Percentiles rank a stretch among this genome's conserved stretches.
phyloP scores from a whole-genome alignment of 192 early-diverging fungal genomes.

The Coemansia sp. region DNA sequence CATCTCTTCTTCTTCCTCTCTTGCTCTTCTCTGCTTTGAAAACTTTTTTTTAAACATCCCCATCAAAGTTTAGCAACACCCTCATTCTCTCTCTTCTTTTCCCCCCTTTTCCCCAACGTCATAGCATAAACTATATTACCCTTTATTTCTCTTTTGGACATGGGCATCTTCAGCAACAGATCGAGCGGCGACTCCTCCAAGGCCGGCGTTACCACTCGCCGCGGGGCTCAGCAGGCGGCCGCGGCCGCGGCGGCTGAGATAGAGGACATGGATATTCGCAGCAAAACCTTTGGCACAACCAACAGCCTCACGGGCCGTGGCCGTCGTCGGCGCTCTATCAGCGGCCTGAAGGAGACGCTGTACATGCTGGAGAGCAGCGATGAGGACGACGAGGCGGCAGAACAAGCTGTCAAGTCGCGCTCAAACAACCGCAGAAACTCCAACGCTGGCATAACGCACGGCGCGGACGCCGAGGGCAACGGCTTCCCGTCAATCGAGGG shows the following conservation, averaged over 20 bases:
- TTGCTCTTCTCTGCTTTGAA: neutral
- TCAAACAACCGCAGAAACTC: constrained; percentile 35
- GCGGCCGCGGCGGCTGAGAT: constrained; percentile 6
- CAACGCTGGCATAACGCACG: constrained; percentile 30
- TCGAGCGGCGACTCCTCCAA: constrained; percentile 4
- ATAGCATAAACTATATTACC: constrained; percentile 1
- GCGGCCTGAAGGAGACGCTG: constrained; percentile 29
- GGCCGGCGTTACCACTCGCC: neutral
- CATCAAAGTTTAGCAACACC: neutral
- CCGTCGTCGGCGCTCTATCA: constrained; percentile 47
- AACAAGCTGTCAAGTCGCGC: constrained; percentile 1
- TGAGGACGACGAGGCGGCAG: constrained; percentile 19
- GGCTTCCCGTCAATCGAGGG: constrained; percentile 53
- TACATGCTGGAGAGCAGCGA: constrained; percentile 32
- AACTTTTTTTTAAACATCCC: neutral
- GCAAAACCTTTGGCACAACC: constrained; percentile 20
- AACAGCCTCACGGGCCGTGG: constrained; percentile 8
- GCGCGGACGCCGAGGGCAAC: constrained; percentile 28
- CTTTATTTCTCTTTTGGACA: constrained; percentile 8
- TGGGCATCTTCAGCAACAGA: constrained; percentile 37
- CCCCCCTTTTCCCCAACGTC: neutral
- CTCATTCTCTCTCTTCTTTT: constrained; percentile 1
- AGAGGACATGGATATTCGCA: constrained; percentile 20
- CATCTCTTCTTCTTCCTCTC: neutral
- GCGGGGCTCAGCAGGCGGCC: constrained; percentile 1